These are phyloP conservation scores for Torulaspora maleeae DNA, from an alignment of 805 yeast species.

Conservation along the genomic window DNA sequence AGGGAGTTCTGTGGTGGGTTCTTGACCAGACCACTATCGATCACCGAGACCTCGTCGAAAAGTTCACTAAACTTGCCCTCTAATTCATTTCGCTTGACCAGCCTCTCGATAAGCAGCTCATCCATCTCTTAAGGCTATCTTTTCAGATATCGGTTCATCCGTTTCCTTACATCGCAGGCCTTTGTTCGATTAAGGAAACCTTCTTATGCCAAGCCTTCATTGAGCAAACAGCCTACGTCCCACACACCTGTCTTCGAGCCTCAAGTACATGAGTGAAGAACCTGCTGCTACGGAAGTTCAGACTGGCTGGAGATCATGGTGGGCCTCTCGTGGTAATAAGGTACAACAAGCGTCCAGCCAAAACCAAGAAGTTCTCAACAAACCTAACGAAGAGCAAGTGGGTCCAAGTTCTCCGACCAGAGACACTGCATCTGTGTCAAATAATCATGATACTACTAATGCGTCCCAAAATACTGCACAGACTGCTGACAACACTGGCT, in stretches of 20 bases:
- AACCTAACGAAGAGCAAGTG: background rate
- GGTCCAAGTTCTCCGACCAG: background rate
- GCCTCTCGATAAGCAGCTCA: constrained; percentile 12
- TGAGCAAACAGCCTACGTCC: background rate
- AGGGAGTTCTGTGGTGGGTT: constrained; percentile 2
- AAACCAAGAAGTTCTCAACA: background rate
- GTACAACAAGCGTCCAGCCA: background rate
- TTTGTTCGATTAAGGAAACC: background rate
- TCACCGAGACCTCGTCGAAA: constrained; percentile 12
- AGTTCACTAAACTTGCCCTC: constrained; percentile 24
- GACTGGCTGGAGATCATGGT: constrained; percentile 12
- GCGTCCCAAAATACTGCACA: background rate
- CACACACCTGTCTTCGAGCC: background rate
- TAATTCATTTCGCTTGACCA: constrained; percentile 17
- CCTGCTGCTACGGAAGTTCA: background rate
- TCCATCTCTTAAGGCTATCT: constrained; percentile 10
- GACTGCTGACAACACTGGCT: constrained; percentile 9
- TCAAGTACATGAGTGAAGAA: constrained; percentile 6
- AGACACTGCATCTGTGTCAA: background rate
- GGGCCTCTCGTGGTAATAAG: constrained; percentile 7
- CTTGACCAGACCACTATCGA: background rate
- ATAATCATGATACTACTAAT: background rate
- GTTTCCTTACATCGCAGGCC: background rate
- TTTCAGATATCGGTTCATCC: background rate
- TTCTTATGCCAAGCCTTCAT: background rate